These are phyloP conservation scores for Colletotrichum chlorophyti DNA, from an alignment of 2,329 filamentous ascomycete species.

Conservation along the genomic window DNA sequence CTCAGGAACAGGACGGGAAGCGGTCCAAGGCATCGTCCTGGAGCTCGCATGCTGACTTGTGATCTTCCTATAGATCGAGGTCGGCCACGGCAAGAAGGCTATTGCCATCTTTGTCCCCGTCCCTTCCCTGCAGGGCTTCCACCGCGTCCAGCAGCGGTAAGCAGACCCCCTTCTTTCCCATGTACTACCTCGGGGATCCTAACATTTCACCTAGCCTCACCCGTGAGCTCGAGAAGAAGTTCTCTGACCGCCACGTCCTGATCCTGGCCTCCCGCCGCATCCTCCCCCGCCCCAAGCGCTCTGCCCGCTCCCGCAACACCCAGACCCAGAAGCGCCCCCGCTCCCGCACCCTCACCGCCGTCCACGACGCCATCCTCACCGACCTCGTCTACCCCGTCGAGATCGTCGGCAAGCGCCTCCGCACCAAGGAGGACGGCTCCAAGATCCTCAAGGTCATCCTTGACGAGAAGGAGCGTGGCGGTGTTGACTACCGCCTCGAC, in stretches of 20 bases:
- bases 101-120: constrained; percentile 99
- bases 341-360: constrained; percentile 95
- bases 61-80: constrained; percentile 87
- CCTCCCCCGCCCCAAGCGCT: constrained; percentile 97
- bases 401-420: constrained; percentile 98
- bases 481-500: constrained; percentile 99
- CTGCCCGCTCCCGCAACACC: constrained; percentile 92
- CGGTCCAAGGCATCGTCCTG: constrained; percentile 75
- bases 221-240: constrained; percentile 99
- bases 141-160: constrained; percentile 99
- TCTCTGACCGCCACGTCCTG: constrained; percentile 99
- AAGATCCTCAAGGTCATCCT: constrained; percentile 99
- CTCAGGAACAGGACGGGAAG: constrained; percentile 74
- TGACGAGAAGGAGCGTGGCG: constrained; percentile 99
- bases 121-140: constrained; percentile 97
- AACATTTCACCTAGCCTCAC: constrained; percentile 75
- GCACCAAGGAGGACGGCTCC: constrained; percentile 98
- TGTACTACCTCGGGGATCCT: background rate
- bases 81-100: constrained; percentile 99
- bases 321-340: constrained; percentile 99
- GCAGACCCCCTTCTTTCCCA: constrained; percentile 40
- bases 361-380: constrained; percentile 97
- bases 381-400: constrained; percentile 99
- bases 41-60: constrained; percentile 80
- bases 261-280: constrained; percentile 99